These are phyloP conservation scores for Rubus parviflorus DNA, from an alignment of 306 rosid species.

Conservation along the genomic window DNA sequence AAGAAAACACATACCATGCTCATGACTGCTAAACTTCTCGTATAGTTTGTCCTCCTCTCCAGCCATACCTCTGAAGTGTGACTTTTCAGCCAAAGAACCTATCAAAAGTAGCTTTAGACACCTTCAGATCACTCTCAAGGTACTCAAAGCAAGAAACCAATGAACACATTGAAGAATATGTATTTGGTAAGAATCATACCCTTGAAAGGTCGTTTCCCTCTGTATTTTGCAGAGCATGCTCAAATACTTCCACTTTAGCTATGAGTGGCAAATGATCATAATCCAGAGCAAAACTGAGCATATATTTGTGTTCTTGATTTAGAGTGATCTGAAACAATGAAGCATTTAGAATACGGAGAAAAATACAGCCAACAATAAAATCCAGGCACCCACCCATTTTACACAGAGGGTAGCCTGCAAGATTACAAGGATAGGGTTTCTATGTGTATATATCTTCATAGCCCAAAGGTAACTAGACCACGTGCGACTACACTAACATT, in stretches of 20 bases:
- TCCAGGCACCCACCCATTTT: background rate
- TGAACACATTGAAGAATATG: slow-evolving; percentile 2
- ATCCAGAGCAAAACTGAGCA: slow-evolving; percentile 97
- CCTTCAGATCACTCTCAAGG: slow-evolving; percentile 19
- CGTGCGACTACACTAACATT: background rate
- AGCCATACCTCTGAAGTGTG: slow-evolving; percentile 97
- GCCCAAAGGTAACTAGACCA: background rate
- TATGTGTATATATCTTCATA: background rate
- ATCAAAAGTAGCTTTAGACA: slow-evolving; percentile 27
- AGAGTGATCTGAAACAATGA: slow-evolving; percentile 65
- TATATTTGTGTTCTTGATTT: slow-evolving; percentile 92
- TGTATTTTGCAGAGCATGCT: slow-evolving; percentile 79
- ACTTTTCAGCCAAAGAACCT: slow-evolving; percentile 99
- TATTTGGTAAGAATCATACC: slow-evolving; percentile 41
- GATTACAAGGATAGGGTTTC: background rate
- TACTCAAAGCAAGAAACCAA: slow-evolving; percentile 18
- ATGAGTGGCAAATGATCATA: slow-evolving; percentile 94
- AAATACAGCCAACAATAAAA: slow-evolving; percentile 10
- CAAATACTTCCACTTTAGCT: slow-evolving; percentile 98
- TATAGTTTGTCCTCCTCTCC: slow-evolving; percentile 96
- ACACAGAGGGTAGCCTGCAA: background rate
- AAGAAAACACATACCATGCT: slow-evolving; percentile 66
- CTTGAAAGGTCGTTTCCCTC: slow-evolving; percentile 93
- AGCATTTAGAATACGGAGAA: slow-evolving; percentile 20
- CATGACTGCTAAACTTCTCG: slow-evolving; percentile 99